Evolutionary conservation across 345 rosid genomes (phyloP).

Genomic region (Syzygium grande): DNA sequence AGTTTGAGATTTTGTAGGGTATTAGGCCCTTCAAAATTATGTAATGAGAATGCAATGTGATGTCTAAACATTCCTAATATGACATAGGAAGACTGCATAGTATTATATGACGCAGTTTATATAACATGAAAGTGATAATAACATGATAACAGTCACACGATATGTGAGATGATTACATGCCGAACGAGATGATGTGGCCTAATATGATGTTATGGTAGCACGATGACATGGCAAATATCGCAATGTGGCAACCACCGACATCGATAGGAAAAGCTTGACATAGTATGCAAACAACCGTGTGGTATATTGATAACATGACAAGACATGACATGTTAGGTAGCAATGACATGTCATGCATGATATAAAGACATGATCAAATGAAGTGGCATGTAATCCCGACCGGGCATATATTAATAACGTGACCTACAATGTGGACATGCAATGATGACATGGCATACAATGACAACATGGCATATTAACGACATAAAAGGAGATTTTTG

Average conservation of each 20-base stretch:
- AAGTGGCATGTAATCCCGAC: not conserved
- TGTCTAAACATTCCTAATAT: not conserved
- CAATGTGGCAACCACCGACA: not conserved
- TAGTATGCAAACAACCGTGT: not conserved
- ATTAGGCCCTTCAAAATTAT: not conserved
- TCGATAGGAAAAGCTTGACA: not conserved
- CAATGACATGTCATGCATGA: not conserved
- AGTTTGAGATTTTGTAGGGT: too few species aligned
- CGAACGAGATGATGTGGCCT: not conserved
- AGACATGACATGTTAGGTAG: not conserved
- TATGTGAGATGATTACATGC: not conserved
- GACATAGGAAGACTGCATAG: not conserved
- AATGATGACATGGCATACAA: not conserved
- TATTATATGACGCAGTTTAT: not conserved
- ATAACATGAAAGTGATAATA: not conserved
- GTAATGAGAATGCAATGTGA: not conserved
- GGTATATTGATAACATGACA: not conserved
- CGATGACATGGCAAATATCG: not conserved
- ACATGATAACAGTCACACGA: not conserved
- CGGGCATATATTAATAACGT: not conserved
- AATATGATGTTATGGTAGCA: not conserved
- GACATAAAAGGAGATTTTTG: not conserved
- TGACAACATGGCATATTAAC: not conserved
- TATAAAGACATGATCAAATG: not conserved
- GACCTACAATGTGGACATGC: not conserved